A percentile compares a stretch with the other conserved stretches of the same genome.
phyloP scores from a whole-genome alignment of 2,329 filamentous ascomycete genomes.

The Neopestalotiopsis rosae region DNA sequence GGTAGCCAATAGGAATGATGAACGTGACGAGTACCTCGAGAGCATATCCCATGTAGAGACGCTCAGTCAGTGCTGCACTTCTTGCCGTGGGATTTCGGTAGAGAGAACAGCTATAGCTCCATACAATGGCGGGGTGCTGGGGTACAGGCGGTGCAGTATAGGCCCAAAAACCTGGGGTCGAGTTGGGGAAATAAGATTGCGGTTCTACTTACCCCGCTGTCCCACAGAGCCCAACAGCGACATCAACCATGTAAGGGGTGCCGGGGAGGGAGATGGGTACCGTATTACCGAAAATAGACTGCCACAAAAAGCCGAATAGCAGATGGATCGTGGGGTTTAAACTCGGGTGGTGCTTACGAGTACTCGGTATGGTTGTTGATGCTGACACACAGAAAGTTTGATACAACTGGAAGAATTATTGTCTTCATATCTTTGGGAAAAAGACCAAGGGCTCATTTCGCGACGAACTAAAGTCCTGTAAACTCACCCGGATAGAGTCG shows the following conservation, averaged over 20 bases:
- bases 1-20: not conserved
- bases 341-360: not conserved
- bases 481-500: not conserved
- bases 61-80: not conserved
- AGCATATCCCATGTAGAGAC: too few relatives aligned
- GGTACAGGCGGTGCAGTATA: not conserved
- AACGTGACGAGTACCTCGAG: not conserved
- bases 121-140: not conserved
- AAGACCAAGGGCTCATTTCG: not conserved
- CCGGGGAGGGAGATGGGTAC: not conserved
- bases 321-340: not conserved
- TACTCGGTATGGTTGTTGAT: not conserved
- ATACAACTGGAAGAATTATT: not conserved
- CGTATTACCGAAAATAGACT: not conserved
- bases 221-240: not conserved
- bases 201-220: constrained; percentile 11
- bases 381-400: not conserved
- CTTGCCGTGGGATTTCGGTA: constrained; percentile 16
- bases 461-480: not conserved
- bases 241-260: too few relatives aligned
- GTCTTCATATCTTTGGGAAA: not conserved
- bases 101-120: not conserved
- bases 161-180: not conserved
- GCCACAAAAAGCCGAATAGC: not conserved
- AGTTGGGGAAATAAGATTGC: not conserved